phyloP scores from a whole-genome alignment of 2,329 filamentous ascomycete species.

The Fusarium setosum region DNA sequence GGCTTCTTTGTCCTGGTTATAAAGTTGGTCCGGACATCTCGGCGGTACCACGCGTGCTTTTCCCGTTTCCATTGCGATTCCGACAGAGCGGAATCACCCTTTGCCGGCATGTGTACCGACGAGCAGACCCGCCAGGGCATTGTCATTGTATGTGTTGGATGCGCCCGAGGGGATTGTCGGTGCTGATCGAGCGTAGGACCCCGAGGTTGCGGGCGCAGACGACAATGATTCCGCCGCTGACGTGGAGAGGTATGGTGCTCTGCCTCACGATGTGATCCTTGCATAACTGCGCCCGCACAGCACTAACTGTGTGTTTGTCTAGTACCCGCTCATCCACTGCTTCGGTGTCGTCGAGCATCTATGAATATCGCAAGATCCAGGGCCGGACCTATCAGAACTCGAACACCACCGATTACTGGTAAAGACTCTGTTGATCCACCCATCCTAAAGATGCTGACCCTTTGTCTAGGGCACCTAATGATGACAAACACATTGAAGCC shows the following conservation, averaged over 20 bases:
- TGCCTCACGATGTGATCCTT: rapidly evolving
- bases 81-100: not conserved
- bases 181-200: slow-evolving; percentile 3
- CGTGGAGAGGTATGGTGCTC: slow-evolving; percentile 12
- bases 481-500: slow-evolving; percentile 28
- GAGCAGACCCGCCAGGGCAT: slow-evolving; percentile 10
- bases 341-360: slow-evolving; percentile 16
- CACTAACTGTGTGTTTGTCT: rapidly evolving
- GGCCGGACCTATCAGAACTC: slow-evolving; percentile 24
- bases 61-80: not conserved
- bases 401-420: slow-evolving; percentile 30
- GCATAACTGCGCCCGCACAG: too few species aligned
- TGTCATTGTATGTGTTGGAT: not conserved
- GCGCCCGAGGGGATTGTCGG: too few species aligned
- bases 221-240: slow-evolving; percentile 4
- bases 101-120: not conserved
- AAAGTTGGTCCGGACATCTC: not conserved
- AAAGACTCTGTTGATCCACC: not conserved
- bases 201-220: not conserved
- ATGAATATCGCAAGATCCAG: slow-evolving; percentile 28
- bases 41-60: not conserved
- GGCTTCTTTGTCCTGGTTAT: not conserved
- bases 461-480: slow-evolving; percentile 23
- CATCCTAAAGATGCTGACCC: not conserved
- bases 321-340: slow-evolving; percentile 21